phyloP scores from a whole-genome alignment of 352 stramenopile species.

The Stramenopiles sp. region DNA sequence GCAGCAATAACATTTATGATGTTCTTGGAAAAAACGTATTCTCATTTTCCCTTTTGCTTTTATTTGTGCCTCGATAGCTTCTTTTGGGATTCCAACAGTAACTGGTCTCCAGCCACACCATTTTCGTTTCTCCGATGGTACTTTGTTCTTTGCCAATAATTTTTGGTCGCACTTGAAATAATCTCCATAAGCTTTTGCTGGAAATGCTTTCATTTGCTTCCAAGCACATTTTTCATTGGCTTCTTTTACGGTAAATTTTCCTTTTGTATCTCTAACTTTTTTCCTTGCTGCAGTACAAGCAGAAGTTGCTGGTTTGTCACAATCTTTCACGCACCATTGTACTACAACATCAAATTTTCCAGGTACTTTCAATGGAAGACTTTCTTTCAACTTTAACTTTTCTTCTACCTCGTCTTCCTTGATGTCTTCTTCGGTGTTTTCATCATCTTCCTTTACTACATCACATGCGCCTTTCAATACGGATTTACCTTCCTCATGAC shows the following conservation, averaged over 20 bases:
- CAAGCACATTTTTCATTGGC: neutral
- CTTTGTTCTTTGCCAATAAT: too few species aligned
- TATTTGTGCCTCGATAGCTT: neutral
- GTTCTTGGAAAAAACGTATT: conserved; percentile 6
- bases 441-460: conserved; percentile 3
- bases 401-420: conserved; percentile 5
- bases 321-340: conserved; percentile 9
- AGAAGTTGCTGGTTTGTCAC: neutral
- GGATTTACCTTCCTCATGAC: neutral
- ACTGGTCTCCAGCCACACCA: neutral
- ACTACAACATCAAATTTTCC: neutral
- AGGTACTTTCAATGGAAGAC: neutral
- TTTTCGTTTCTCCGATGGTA: neutral
- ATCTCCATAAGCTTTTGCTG: neutral
- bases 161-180: neutral
- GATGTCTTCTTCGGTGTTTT: conserved; percentile 3
- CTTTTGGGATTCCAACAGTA: neutral
- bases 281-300: neutral
- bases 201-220: conserved; percentile 6
- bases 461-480: conserved; percentile 7
- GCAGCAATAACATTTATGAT: conserved; percentile 2
- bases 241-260: neutral
- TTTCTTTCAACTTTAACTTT: neutral
- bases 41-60: neutral
- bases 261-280: conserved; percentile 2